These are phyloP conservation scores for Phaeotremella fagi DNA, from an alignment of 768 basidiomycete genomes.

Conservation along the genomic window DNA sequence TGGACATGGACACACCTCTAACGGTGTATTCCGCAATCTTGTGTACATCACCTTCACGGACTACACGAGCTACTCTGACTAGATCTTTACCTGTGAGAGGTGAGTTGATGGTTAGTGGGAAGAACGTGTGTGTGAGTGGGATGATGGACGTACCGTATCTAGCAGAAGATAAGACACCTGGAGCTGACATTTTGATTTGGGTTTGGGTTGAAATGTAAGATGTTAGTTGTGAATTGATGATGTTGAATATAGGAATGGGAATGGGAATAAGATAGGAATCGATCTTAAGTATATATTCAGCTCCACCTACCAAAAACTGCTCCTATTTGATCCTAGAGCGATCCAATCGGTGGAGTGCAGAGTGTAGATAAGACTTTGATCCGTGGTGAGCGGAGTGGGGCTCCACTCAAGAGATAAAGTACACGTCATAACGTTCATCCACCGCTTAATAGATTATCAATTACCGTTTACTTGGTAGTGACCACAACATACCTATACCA, in stretches of 20 bases:
- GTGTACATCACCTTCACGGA: constrained; percentile 54
- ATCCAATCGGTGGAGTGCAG: no score
- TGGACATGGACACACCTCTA: constrained; percentile 6
- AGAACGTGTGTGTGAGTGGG: not conserved
- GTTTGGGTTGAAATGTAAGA: not conserved
- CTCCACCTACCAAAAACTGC: no score
- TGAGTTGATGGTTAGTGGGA: not conserved
- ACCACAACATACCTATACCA: not conserved
- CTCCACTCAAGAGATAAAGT: not conserved
- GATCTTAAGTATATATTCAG: no score
- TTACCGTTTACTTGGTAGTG: no score
- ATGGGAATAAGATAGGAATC: no score
- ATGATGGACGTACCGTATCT: constrained; percentile 27
- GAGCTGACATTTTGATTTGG: constrained; percentile 22
- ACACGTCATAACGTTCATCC: no score
- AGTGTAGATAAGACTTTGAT: not conserved
- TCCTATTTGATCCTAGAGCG: no score
- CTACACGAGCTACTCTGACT: constrained; percentile 78
- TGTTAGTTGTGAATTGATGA: not conserved
- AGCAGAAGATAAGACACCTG: constrained; percentile 36
- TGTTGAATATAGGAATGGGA: not conserved
- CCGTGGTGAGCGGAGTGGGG: not conserved
- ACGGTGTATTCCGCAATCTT: constrained; percentile 32
- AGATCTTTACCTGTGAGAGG: constrained; percentile 68
- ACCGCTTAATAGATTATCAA: no score